phyloP scores from a whole-genome alignment of 176 grass and related monocot genomes.

The Lolium multiflorum region DNA sequence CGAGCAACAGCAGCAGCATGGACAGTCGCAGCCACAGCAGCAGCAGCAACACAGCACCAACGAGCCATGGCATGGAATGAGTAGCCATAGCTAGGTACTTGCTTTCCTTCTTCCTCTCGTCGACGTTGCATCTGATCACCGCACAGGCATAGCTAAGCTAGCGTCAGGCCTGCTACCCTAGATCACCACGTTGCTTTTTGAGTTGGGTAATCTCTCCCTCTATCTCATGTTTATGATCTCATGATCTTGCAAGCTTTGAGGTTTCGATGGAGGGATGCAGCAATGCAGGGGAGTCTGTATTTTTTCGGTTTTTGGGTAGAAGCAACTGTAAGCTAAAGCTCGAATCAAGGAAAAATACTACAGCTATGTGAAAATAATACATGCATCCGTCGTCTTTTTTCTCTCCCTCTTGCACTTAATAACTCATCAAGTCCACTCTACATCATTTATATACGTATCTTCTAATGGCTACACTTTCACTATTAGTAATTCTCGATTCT shows the following conservation, averaged over 20 bases:
- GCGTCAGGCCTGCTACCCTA: slow-evolving; percentile 30
- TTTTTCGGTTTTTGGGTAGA: slow-evolving; percentile 37
- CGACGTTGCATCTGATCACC: slow-evolving; percentile 1
- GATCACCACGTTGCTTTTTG: slow-evolving; percentile 33
- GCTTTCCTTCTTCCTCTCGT: slow-evolving; percentile 33
- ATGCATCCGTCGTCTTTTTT: slow-evolving; percentile 8
- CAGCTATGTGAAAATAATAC: slow-evolving; percentile 47
- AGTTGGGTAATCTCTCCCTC: slow-evolving; percentile 6
- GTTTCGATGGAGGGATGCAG: not conserved
- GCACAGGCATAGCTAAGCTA: slow-evolving; percentile 38
- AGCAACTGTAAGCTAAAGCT: slow-evolving; percentile 60
- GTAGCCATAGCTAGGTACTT: slow-evolving; percentile 45
- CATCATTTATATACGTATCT: not conserved
- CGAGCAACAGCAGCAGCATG: slow-evolving; percentile 42
- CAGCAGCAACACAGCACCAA: slow-evolving; percentile 46
- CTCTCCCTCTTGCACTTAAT: not conserved
- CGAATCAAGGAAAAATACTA: slow-evolving; percentile 36
- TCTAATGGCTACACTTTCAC: not conserved
- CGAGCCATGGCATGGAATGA: slow-evolving; percentile 59
- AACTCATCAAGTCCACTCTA: not conserved
- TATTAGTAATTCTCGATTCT: not conserved
- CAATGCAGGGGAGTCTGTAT: slow-evolving; percentile 27
- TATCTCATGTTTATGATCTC: slow-evolving; percentile 22
- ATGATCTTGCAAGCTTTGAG: slow-evolving; percentile 5
- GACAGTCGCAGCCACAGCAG: slow-evolving; percentile 9